Percentiles rank a stretch among this genome's conserved stretches.
Evolutionary conservation across 192 early-diverging fungal species (phyloP).

Genomic region (Coemansia sp.): DNA sequence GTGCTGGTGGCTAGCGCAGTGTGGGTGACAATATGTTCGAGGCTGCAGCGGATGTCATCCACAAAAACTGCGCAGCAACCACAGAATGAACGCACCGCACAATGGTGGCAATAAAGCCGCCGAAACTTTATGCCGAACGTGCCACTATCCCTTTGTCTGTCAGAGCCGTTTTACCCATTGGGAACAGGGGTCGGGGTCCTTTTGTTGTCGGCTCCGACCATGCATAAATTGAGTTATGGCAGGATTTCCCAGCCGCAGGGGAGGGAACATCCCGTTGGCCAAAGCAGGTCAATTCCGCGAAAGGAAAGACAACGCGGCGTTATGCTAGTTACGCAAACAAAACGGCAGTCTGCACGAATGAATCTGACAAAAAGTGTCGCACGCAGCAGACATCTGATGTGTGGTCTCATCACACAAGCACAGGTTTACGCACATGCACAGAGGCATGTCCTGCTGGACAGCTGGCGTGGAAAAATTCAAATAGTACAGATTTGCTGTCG

Average conservation of each 20-base stretch:
- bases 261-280: not conserved
- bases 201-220: not conserved
- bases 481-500: not conserved
- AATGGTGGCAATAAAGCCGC: slow-evolving; percentile 4
- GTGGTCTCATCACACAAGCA: too few species aligned
- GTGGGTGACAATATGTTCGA: not conserved
- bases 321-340: slow-evolving; percentile 3
- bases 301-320: not conserved
- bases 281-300: not conserved
- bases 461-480: not conserved
- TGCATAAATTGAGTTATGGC: slow-evolving; percentile 12
- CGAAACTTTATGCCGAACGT: not conserved
- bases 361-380: too few species aligned
- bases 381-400: too few species aligned
- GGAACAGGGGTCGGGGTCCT: not conserved
- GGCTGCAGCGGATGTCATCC: not conserved
- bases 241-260: not conserved
- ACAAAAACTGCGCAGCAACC: not conserved
- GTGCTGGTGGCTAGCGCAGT: slow-evolving; percentile 27
- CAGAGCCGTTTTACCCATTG: not conserved
- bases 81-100: not conserved
- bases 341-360: not conserved
- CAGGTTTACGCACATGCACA: not conserved
- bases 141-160: not conserved
- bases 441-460: not conserved